These are phyloP conservation scores for Fusarium setosum DNA, from an alignment of 2,329 filamentous ascomycete genomes.

Conservation along the genomic window DNA sequence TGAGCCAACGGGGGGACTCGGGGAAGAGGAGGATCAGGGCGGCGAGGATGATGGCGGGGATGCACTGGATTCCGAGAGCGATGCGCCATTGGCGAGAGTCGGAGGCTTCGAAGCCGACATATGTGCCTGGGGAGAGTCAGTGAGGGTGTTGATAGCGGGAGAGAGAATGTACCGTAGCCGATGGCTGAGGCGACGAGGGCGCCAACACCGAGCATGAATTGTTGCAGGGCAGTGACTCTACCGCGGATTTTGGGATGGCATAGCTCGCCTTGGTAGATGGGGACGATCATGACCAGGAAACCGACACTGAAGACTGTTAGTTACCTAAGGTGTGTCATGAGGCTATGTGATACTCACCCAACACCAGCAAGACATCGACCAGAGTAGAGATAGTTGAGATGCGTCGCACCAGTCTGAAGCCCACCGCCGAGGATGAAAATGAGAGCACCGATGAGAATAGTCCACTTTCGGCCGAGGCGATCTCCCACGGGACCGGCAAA, in stretches of 20 bases:
- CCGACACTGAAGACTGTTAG: conserved; percentile 47
- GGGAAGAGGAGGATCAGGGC: conserved; percentile 76
- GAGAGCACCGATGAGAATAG: conserved; percentile 77
- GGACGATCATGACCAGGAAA: conserved; percentile 53
- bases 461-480: conserved; percentile 74
- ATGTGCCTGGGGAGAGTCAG: conserved; percentile 40
- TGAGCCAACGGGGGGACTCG: conserved; percentile 80
- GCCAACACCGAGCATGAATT: conserved; percentile 86
- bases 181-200: conserved; percentile 79
- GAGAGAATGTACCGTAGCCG: conserved; percentile 66
- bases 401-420: conserved; percentile 76
- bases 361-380: conserved; percentile 77
- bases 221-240: conserved; percentile 78
- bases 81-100: conserved; percentile 51
- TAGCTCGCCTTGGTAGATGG: conserved; percentile 83
- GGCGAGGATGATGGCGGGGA: conserved; percentile 74
- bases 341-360: conserved; percentile 48
- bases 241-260: conserved; percentile 83
- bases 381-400: conserved; percentile 71
- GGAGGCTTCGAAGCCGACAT: conserved; percentile 39
- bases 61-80: conserved; percentile 74
- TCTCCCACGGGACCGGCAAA: conserved; percentile 74
- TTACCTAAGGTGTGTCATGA: neutral
- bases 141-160: neutral
- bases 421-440: conserved; percentile 79